A percentile compares a stretch with the other conserved stretches of the same genome.
These are phyloP conservation scores for Brassica napus DNA, from an alignment of 345 rosid species.

Conservation along the genomic window DNA sequence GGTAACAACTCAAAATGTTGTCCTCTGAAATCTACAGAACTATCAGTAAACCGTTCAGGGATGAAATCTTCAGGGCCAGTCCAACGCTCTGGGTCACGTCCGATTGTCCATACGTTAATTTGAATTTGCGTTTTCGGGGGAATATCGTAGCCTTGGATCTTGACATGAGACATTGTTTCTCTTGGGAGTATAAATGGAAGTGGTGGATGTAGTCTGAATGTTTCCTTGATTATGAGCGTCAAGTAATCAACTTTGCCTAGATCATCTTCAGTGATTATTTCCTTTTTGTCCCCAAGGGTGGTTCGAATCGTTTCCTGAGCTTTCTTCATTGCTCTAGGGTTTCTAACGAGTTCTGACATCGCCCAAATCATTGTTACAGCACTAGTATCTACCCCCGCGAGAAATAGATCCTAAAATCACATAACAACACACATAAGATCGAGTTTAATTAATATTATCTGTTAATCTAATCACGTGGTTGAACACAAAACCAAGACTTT, in stretches of 20 bases:
- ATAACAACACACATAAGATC: background rate
- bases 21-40: background rate
- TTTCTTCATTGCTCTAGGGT: background rate
- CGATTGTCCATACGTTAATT: background rate
- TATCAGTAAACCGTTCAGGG: background rate
- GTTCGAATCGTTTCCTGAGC: background rate
- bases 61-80: background rate
- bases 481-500: background rate
- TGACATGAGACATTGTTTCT: background rate
- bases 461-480: background rate
- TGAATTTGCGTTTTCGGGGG: background rate
- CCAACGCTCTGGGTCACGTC: background rate
- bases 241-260: background rate
- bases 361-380: background rate
- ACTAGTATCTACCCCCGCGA: background rate
- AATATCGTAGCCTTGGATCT: background rate
- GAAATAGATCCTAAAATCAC: background rate
- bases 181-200: background rate
- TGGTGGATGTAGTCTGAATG: background rate
- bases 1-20: background rate
- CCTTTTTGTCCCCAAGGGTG: background rate
- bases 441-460: background rate
- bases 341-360: background rate
- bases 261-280: background rate
- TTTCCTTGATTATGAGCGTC: background rate